Percentiles rank a stretch among this genome's conserved stretches.
phyloP scores from a whole-genome alignment of 257 asterid genomes.

The Gynochthodes officinalis region DNA sequence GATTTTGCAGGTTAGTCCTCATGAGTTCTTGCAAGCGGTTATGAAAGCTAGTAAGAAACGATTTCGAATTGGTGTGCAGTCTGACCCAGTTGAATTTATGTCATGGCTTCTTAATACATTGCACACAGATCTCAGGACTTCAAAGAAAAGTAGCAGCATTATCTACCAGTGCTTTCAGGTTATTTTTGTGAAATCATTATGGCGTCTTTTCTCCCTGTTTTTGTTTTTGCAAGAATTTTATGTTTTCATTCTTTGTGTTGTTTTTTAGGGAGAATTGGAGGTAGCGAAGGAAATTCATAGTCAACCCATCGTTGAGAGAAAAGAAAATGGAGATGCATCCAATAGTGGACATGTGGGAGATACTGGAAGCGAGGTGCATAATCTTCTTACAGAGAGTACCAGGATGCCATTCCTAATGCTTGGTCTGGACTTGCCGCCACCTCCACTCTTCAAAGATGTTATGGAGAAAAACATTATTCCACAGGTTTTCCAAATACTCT shows the following conservation, averaged over 20 bases:
- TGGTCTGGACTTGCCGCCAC: conserved; percentile 97
- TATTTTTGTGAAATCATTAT: conserved; percentile 10
- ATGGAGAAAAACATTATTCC: conserved; percentile 98
- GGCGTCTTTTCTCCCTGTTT: conserved; percentile 1
- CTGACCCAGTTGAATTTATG: conserved; percentile 97
- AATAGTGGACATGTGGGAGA: conserved; percentile 36
- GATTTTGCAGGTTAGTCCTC: conserved; percentile 90
- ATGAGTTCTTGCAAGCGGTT: conserved; percentile 93
- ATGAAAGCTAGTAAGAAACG: conserved; percentile 90
- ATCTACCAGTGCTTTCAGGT: conserved; percentile 97
- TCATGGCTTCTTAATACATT: conserved; percentile 92
- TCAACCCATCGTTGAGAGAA: conserved; percentile 39
- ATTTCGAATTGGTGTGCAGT: conserved; percentile 83
- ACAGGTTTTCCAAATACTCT: conserved; percentile 49
- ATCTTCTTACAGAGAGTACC: conserved; percentile 48
- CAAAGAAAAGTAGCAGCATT: conserved; percentile 68
- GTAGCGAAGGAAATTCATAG: conserved; percentile 66
- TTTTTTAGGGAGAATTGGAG: conserved; percentile 88
- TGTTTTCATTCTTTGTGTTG: conserved; percentile 8
- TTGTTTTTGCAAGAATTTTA: conserved; percentile 5
- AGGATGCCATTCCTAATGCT: conserved; percentile 92
- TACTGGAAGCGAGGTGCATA: conserved; percentile 36
- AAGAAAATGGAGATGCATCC: conserved; percentile 33
- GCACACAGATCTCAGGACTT: conserved; percentile 65
- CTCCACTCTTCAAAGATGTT: conserved; percentile 87